Base-by-base conservation (phyloP, 768 basidiomycete genomes). In the Chalciporus piperatus region DNA sequence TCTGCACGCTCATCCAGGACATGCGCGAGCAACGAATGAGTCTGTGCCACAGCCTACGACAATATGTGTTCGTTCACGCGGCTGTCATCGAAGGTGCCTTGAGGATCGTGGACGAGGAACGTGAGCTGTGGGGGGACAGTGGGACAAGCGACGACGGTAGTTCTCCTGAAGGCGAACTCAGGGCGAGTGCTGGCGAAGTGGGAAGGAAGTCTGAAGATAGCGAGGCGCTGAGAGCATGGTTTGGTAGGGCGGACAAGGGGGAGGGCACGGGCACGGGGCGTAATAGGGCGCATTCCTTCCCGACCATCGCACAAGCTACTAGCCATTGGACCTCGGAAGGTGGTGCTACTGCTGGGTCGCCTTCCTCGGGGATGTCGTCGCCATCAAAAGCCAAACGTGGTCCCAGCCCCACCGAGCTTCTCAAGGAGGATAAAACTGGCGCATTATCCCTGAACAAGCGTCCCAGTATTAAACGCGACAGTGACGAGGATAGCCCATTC, bases 11-110 rank as follows among this genome's bases (percentile, higher is more conserved):
- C 1, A 76, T 98, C 45, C 92, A 95, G 70, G 91, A 94, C 64
- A 92, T 98, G 86, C 80, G 96, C 41, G 86, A 95, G 68, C 95
- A 98, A 71, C 77, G 96, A 48, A 98, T 98, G 96, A 93, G 91
- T 62, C 71, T 97, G 55, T 96, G 95, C 65, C 95, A 96, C 74
- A 96, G 89, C 67, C 72, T 95, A 63, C 75, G 94, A 51, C 96
- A 98, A 72, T 98, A 95, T 63, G 87, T 95, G 17, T 98, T 95
- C 69, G 89, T 93, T 33, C 91, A 97, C 65, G 83, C 86, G 27
- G 92, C 85, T 16, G 76, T 94, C 50, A 79, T 93, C 51, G 89
- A 91, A 68, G 91, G 92, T 7, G 80, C 86, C 14, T 68, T 93
- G 70, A 76, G 80, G 77, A 74, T 92, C 16, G 76, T 87, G 41